These are phyloP conservation scores for Gossypium sturtianum DNA, from an alignment of 345 rosid genomes.

Conservation along the genomic window DNA sequence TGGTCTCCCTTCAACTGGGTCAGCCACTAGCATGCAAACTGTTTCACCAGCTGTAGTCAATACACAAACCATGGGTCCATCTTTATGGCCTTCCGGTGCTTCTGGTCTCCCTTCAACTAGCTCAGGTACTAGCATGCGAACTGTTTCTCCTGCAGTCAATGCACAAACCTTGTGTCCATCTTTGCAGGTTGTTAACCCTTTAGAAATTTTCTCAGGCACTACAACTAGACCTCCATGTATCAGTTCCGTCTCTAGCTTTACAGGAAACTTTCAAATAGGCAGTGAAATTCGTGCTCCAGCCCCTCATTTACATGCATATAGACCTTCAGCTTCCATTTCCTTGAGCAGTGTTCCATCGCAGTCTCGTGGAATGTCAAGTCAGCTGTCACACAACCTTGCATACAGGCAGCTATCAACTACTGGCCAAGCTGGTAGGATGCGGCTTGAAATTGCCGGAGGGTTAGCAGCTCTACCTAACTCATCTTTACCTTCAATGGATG, in stretches of 20 bases:
- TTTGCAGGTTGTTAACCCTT: constrained; percentile 14
- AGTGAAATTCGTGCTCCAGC: constrained; percentile 45
- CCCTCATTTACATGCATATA: constrained; percentile 43
- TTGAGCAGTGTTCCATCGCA: constrained; percentile 8
- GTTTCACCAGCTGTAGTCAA: constrained; percentile 10
- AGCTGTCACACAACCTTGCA: constrained; percentile 9
- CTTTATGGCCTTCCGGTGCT: constrained; percentile 3
- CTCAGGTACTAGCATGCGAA: too few relatives aligned
- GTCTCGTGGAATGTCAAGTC: constrained; percentile 17
- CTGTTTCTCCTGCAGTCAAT: too few relatives aligned
- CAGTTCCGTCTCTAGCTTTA: constrained; percentile 25
- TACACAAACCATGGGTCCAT: constrained; percentile 18
- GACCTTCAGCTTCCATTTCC: constrained; percentile 24
- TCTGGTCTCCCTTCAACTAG: too few relatives aligned
- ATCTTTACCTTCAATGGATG: constrained; percentile 14
- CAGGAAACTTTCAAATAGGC: constrained; percentile 23
- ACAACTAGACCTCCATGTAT: constrained; percentile 29
- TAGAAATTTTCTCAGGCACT: constrained; percentile 15
- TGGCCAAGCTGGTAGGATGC: constrained; percentile 11
- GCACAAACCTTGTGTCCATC: too few relatives aligned
- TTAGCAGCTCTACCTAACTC: constrained; percentile 8
- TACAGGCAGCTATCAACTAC: constrained; percentile 4
- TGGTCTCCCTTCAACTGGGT: constrained; percentile 19
- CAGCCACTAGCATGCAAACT: constrained; percentile 6
- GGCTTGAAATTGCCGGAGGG: constrained; percentile 8